Conservation (phyloP, 2,329 filamentous ascomycete species). For the Trichoderma semiorbis region DNA sequence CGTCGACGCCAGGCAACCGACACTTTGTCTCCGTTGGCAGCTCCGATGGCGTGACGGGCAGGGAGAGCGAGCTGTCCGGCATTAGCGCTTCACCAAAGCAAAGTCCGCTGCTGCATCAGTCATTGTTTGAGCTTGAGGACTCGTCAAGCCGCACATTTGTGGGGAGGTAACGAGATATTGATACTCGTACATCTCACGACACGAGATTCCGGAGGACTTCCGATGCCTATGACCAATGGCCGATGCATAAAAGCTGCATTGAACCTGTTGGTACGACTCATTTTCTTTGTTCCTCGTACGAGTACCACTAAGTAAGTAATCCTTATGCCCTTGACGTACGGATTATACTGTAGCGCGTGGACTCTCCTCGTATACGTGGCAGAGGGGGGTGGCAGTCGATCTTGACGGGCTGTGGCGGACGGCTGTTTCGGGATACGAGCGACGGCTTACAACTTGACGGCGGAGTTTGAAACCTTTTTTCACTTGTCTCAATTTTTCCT, state of each 20-base stretch:
- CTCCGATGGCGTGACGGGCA: background rate
- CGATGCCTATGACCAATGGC: background rate
- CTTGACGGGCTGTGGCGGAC: constrained; percentile 3
- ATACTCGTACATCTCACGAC: background rate
- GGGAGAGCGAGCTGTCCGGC: constrained; percentile 6
- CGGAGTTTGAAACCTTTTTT: background rate
- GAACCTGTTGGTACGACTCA: background rate
- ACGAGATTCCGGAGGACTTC: background rate
- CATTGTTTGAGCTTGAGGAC: constrained; percentile 14
- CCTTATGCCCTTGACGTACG: background rate
- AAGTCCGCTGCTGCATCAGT: background rate
- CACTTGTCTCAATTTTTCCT: background rate
- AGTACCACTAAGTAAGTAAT: too few species aligned
- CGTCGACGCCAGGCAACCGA: background rate
- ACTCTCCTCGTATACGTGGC: background rate
- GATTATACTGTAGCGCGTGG: background rate
- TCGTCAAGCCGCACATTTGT: constrained; percentile 1
- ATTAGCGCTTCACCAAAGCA: background rate
- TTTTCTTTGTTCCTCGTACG: background rate
- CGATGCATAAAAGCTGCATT: background rate
- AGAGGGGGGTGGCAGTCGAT: background rate
- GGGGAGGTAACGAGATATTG: background rate
- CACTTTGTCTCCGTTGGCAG: background rate
- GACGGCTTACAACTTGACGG: constrained; percentile 1
- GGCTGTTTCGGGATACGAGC: constrained; percentile 16